A percentile compares a stretch with the other conserved stretches of the same genome.
These are phyloP conservation scores for Stipa capillata DNA, from an alignment of 176 grass and related monocot species.

Conservation along the genomic window DNA sequence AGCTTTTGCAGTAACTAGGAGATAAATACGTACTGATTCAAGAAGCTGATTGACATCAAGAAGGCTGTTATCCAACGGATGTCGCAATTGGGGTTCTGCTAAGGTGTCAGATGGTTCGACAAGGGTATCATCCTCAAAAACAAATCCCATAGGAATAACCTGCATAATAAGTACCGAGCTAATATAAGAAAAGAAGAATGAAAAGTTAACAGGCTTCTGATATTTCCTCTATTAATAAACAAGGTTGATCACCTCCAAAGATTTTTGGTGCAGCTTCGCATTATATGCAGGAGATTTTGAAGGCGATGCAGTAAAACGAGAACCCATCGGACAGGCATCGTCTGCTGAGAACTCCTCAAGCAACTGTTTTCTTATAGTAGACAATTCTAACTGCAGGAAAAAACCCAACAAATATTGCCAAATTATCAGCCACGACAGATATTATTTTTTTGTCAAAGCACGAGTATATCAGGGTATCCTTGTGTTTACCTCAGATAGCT, in stretches of 20 bases:
- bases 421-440: too few species aligned
- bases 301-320: slow-evolving; percentile 51
- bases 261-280: slow-evolving; percentile 39
- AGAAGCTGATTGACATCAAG: slow-evolving; percentile 69
- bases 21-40: slow-evolving; percentile 52
- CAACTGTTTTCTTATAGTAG: slow-evolving; percentile 55
- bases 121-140: slow-evolving; percentile 74
- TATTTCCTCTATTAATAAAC: background rate
- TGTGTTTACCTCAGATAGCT: slow-evolving; percentile 52
- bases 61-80: slow-evolving; percentile 31
- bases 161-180: slow-evolving; percentile 26
- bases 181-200: slow-evolving; percentile 26
- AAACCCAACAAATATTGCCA: background rate
- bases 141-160: slow-evolving; percentile 54
- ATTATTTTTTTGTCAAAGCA: background rate
- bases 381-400: slow-evolving; percentile 56
- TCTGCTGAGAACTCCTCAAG: slow-evolving; percentile 81
- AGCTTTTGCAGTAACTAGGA: background rate
- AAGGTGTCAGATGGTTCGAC: slow-evolving; percentile 45
- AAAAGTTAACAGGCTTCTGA: background rate
- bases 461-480: background rate
- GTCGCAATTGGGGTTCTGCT: slow-evolving; percentile 27
- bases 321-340: slow-evolving; percentile 55
- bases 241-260: slow-evolving; percentile 45
- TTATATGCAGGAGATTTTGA: slow-evolving; percentile 12